These are phyloP conservation scores for Aspergillus coremiiformis DNA, from an alignment of 495 filamentous ascomycete species.

Conservation along the genomic window DNA sequence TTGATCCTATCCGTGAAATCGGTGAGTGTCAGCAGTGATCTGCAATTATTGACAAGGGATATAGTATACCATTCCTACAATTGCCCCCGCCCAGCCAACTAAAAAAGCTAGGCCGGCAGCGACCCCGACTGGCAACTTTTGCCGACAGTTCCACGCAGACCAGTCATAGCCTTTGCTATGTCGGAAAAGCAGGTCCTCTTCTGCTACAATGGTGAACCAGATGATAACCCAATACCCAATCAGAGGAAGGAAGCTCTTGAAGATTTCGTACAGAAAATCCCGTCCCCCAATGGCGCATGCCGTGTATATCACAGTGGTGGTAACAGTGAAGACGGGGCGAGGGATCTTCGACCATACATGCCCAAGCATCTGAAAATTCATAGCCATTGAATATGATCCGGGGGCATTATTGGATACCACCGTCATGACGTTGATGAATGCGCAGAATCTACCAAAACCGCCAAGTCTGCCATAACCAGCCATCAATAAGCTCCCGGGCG, in stretches of 20 bases:
- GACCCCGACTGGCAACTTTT: slow-evolving; percentile 37
- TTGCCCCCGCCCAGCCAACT: slow-evolving; percentile 44
- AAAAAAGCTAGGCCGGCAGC: slow-evolving; percentile 41
- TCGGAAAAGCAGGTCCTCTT: slow-evolving; percentile 41
- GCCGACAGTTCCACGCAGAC: slow-evolving; percentile 37
- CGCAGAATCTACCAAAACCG: slow-evolving; percentile 62
- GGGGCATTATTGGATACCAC: slow-evolving; percentile 64
- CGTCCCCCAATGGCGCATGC: slow-evolving; percentile 46
- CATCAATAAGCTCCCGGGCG: slow-evolving; percentile 59
- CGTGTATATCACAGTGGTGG: slow-evolving; percentile 36
- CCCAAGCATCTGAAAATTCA: slow-evolving; percentile 67
- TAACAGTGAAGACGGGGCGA: slow-evolving; percentile 55
- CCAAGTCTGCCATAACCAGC: slow-evolving; percentile 55
- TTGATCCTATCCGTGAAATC: slow-evolving; percentile 30
- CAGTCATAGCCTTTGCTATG: slow-evolving; percentile 35
- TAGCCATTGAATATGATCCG: slow-evolving; percentile 62
- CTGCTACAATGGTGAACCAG: slow-evolving; percentile 36
- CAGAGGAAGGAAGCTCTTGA: slow-evolving; percentile 41
- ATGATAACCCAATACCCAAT: slow-evolving; percentile 48
- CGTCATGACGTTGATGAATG: slow-evolving; percentile 59
- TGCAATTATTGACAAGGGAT: neutral
- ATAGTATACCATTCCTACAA: slow-evolving; percentile 41
- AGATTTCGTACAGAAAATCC: slow-evolving; percentile 39
- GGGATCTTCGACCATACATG: slow-evolving; percentile 56
- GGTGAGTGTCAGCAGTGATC: slow-evolving; percentile 1